Evolutionary conservation across 257 asterid genomes (phyloP).

Genomic region (Linderniella brevidens): DNA sequence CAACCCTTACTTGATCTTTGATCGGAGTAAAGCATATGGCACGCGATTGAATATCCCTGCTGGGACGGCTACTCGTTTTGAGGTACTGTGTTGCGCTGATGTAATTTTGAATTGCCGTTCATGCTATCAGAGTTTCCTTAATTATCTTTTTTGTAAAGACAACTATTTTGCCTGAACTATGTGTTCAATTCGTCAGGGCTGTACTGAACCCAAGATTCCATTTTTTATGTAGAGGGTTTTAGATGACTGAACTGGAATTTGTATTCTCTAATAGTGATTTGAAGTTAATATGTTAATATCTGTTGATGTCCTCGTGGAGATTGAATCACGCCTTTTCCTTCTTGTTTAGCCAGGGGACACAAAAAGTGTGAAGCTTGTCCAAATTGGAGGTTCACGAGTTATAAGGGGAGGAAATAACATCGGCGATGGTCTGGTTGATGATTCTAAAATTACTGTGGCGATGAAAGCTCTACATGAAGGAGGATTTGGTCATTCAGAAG

Average conservation of each 20-base stretch:
- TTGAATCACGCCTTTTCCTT: no score
- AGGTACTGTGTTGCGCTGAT: conserved; percentile 27
- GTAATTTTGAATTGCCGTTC: conserved; percentile 9
- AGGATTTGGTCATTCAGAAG: conserved; percentile 36
- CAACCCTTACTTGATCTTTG: conserved; percentile 66
- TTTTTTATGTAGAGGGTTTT: no score
- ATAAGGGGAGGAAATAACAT: conserved; percentile 80
- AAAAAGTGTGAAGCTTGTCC: conserved; percentile 75
- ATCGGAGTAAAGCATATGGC: conserved; percentile 59
- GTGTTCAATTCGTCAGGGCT: no score
- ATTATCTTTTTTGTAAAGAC: no score
- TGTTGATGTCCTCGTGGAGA: no score
- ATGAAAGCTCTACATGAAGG: conserved; percentile 38
- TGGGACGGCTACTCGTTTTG: conserved; percentile 92
- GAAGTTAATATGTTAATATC: no score
- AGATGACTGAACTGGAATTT: no score
- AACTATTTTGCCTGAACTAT: no score
- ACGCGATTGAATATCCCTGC: conserved; percentile 88
- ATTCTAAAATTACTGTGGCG: conserved; percentile 24
- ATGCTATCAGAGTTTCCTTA: no score
- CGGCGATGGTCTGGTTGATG: conserved; percentile 48
- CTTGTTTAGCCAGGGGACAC: conserved; percentile 79
- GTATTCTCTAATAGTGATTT: no score
- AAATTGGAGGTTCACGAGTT: conserved; percentile 57
- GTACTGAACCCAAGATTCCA: no score